Evolutionary conservation across 2,329 filamentous ascomycete species (phyloP).

Genomic region (Albifimbria verrucaria): DNA sequence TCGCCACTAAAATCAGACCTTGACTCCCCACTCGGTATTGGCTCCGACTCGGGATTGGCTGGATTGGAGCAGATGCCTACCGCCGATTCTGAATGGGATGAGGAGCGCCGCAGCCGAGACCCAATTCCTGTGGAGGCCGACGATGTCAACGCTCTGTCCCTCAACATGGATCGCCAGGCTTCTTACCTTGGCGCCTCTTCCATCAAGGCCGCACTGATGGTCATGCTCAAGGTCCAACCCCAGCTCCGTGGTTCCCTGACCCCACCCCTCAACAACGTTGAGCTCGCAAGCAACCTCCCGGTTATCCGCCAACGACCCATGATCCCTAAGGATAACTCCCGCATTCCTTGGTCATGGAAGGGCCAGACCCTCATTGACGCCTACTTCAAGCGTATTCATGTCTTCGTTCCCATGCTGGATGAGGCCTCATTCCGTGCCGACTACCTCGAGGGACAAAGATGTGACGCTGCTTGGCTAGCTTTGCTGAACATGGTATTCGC

Average conservation of each 20-base stretch:
- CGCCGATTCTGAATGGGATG: constrained; percentile 64
- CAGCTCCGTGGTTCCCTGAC: constrained; percentile 42
- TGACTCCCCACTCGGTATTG: constrained; percentile 34
- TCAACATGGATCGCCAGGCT: constrained; percentile 53
- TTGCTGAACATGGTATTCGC: constrained; percentile 75
- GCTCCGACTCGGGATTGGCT: constrained; percentile 43
- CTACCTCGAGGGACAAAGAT: constrained; percentile 39
- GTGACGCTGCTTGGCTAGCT: constrained; percentile 67
- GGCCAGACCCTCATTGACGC: constrained; percentile 68
- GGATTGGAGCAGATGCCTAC: constrained; percentile 67
- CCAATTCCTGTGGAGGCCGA: constrained; percentile 57
- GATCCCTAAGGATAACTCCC: constrained; percentile 44
- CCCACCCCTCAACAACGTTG: constrained; percentile 43
- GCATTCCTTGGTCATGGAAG: constrained; percentile 58
- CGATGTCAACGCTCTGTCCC: constrained; percentile 52
- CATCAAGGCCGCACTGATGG: constrained; percentile 70
- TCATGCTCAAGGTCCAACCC: constrained; percentile 60
- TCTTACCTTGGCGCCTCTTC: constrained; percentile 73
- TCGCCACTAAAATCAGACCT: constrained; percentile 46
- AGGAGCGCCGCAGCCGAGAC: constrained; percentile 53
- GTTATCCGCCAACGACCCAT: constrained; percentile 38
- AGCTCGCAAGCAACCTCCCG: constrained; percentile 43
- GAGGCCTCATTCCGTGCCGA: constrained; percentile 58
- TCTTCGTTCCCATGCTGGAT: constrained; percentile 71
- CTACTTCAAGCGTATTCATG: constrained; percentile 73